phyloP scores from a whole-genome alignment of 208 protist genomes.

The Angomonas ambiguus region DNA sequence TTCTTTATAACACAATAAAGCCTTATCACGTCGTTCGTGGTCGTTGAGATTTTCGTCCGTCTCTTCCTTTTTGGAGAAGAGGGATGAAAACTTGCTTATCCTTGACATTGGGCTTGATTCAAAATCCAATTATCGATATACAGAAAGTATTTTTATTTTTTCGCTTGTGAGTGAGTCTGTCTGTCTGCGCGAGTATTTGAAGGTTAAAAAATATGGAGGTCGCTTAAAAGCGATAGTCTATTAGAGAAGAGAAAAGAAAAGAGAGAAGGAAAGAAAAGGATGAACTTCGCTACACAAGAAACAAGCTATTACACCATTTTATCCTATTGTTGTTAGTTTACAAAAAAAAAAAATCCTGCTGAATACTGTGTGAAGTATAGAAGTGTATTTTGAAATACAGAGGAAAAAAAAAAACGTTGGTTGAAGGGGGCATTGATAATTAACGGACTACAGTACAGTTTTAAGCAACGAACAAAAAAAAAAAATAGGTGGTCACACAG shows the following conservation, averaged over 20 bases:
- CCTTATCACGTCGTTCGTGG: slow-evolving; percentile 1
- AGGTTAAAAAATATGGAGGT: neutral
- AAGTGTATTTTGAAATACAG: neutral
- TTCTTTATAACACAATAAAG: slow-evolving; percentile 16
- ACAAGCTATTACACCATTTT: neutral
- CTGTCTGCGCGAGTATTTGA: neutral
- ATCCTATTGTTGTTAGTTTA: too few species aligned
- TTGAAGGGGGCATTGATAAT: too few species aligned
- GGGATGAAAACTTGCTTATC: neutral
- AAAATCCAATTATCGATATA: too few species aligned
- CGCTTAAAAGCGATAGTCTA: neutral
- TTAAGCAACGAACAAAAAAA: neutral
- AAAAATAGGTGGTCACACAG: too few species aligned
- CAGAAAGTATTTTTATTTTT: too few species aligned
- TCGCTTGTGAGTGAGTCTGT: too few species aligned
- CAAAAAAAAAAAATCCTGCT: slow-evolving; percentile 12
- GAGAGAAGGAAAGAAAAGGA: neutral
- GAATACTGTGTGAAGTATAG: neutral
- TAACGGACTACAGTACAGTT: too few species aligned
- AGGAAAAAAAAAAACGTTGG: too few species aligned
- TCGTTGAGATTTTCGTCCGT: slow-evolving; percentile 4
- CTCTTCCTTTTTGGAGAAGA: slow-evolving; percentile 3
- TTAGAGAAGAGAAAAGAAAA: neutral
- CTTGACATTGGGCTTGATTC: too few species aligned
- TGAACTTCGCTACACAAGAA: neutral